Percentiles rank a stretch among this genome's conserved stretches.
phyloP scores from a whole-genome alignment of 179 eudicot species.

The Heliamphora pulchella region DNA sequence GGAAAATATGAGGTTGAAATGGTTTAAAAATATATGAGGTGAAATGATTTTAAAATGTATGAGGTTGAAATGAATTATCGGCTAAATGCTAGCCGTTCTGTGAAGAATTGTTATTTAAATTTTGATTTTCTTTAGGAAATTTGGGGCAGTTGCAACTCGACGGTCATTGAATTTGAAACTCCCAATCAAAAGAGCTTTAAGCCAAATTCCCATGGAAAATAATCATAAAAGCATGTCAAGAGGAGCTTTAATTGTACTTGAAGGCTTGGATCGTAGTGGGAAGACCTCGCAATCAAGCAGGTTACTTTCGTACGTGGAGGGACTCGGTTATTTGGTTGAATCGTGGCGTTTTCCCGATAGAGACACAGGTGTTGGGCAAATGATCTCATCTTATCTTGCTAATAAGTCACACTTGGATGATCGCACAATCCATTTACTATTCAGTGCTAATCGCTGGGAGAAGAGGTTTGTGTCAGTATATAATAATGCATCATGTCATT shows the following conservation, averaged over 20 bases:
- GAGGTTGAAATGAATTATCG: background rate
- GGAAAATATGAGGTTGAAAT: no score
- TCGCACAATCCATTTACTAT: slow-evolving; percentile 67
- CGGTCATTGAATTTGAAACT: slow-evolving; percentile 14
- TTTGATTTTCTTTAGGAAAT: slow-evolving; percentile 12
- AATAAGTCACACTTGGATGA: slow-evolving; percentile 81
- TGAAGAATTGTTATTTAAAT: background rate
- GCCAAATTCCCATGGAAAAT: slow-evolving; percentile 47
- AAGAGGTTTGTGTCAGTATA: slow-evolving; percentile 50
- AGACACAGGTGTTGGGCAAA: slow-evolving; percentile 61
- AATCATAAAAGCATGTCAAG: slow-evolving; percentile 28
- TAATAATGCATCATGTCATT: background rate
- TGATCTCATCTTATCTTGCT: slow-evolving; percentile 81
- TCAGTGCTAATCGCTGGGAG: slow-evolving; percentile 98
- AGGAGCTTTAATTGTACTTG: slow-evolving; percentile 85
- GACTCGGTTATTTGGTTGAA: slow-evolving; percentile 54
- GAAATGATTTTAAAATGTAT: background rate
- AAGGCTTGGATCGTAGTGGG: slow-evolving; percentile 96
- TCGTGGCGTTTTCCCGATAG: slow-evolving; percentile 91
- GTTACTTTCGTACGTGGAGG: slow-evolving; percentile 48
- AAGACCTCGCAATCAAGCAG: slow-evolving; percentile 71
- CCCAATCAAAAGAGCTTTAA: slow-evolving; percentile 29
- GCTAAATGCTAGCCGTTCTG: background rate
- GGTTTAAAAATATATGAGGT: no score
- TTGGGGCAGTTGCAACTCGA: slow-evolving; percentile 15